Evolutionary conservation across 2,329 filamentous ascomycete genomes (phyloP).

Genomic region (Cytospora mali): DNA sequence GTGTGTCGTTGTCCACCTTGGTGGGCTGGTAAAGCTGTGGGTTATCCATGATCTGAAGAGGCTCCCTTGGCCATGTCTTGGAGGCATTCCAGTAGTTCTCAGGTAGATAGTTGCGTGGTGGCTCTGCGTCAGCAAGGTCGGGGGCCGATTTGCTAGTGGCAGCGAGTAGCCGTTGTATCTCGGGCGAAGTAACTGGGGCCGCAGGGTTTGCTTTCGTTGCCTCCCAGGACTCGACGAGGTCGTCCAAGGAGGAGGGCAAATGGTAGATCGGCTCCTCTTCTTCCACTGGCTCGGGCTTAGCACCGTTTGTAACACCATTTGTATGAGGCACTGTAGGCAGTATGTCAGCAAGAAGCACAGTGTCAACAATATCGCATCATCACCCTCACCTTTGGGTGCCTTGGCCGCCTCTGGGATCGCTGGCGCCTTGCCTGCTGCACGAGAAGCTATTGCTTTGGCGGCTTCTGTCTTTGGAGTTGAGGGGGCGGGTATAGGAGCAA

Average conservation of each 20-base stretch:
- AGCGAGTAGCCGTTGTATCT: constrained; percentile 73
- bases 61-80: constrained; percentile 87
- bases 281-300: constrained; percentile 48
- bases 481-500: constrained; percentile 33
- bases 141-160: constrained; percentile 75
- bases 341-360: constrained; percentile 28
- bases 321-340: constrained; percentile 43
- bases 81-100: constrained; percentile 71
- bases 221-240: constrained; percentile 90
- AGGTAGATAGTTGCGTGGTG: constrained; percentile 81
- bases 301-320: constrained; percentile 57
- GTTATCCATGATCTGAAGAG: constrained; percentile 90
- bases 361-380: constrained; percentile 3
- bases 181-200: constrained; percentile 59
- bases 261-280: constrained; percentile 88
- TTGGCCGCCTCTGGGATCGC: constrained; percentile 47
- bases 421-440: constrained; percentile 49
- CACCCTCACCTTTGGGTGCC: constrained; percentile 46
- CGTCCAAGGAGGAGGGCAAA: constrained; percentile 83
- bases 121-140: constrained; percentile 76
- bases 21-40: constrained; percentile 71
- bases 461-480: constrained; percentile 37
- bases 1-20: constrained; percentile 89
- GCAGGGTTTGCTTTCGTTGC: constrained; percentile 71
- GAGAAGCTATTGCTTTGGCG: constrained; percentile 41